phyloP scores from a whole-genome alignment of 129 eudicot species.

The Oenanthe sinensis region DNA sequence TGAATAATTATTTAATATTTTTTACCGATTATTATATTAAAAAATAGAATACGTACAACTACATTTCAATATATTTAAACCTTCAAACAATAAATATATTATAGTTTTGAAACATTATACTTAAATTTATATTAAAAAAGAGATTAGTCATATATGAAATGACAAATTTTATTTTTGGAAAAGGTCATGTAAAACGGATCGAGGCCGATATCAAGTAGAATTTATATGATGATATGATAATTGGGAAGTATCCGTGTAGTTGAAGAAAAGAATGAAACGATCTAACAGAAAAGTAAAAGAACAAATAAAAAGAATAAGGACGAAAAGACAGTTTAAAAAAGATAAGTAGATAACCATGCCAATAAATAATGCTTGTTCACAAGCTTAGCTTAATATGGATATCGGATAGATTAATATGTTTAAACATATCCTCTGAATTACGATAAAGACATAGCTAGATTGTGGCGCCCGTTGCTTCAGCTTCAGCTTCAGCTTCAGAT shows the following conservation, averaged over 20 bases:
- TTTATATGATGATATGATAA: too few species aligned
- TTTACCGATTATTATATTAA: too few species aligned
- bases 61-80: too few species aligned
- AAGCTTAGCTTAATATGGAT: not conserved
- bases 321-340: not conserved
- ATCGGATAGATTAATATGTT: not conserved
- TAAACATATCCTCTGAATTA: not conserved
- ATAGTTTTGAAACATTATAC: too few species aligned
- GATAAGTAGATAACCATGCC: too few species aligned
- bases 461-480: not conserved
- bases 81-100: too few species aligned
- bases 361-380: not conserved
- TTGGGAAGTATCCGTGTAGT: not conserved
- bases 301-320: not conserved
- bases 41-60: too few species aligned
- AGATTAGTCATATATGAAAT: too few species aligned
- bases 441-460: not conserved
- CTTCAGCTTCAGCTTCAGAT: conserved; percentile 4
- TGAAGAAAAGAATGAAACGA: conserved; percentile 1
- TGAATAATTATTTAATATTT: too few species aligned
- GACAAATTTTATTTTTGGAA: too few species aligned
- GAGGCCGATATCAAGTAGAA: not conserved
- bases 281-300: not conserved
- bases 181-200: not conserved
- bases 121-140: too few species aligned